These are phyloP conservation scores for Quercus mongolica DNA, from an alignment of 306 rosid species.

Conservation along the genomic window DNA sequence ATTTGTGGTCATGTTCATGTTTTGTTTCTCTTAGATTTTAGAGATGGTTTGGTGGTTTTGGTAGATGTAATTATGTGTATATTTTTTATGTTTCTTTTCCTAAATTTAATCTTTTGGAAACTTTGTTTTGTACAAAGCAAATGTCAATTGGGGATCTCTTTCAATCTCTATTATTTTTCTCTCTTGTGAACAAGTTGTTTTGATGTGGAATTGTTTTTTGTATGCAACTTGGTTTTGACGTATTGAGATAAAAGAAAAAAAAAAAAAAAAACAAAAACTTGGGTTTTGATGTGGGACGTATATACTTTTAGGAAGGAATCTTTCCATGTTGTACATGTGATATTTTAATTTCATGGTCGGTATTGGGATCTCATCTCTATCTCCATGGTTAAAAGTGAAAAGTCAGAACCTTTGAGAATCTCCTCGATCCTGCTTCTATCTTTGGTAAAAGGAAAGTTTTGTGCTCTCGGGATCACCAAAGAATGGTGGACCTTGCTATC, in stretches of 20 bases:
- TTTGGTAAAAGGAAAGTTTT: not conserved
- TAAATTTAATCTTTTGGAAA: not conserved
- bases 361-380: not conserved
- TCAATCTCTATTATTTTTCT: not conserved
- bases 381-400: not conserved
- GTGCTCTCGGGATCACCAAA: constrained; percentile 22
- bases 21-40: not conserved
- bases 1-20: not conserved
- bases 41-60: constrained; percentile 19
- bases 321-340: not conserved
- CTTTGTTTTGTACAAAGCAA: constrained; percentile 21
- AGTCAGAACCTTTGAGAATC: not conserved
- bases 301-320: not conserved
- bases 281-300: too few species aligned
- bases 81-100: not conserved
- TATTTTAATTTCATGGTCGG: not conserved
- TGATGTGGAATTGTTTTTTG: not conserved
- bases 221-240: not conserved
- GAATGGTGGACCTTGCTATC: not conserved
- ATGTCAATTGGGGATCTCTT: constrained; percentile 4
- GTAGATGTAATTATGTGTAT: constrained; percentile 38
- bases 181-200: not conserved
- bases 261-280: not conserved
- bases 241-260: not conserved
- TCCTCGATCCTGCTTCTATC: not conserved